A percentile compares a stretch with the other conserved stretches of the same genome.
These are phyloP conservation scores for Penicillium brasilianum DNA, from an alignment of 2,329 filamentous ascomycete genomes.

Conservation along the genomic window DNA sequence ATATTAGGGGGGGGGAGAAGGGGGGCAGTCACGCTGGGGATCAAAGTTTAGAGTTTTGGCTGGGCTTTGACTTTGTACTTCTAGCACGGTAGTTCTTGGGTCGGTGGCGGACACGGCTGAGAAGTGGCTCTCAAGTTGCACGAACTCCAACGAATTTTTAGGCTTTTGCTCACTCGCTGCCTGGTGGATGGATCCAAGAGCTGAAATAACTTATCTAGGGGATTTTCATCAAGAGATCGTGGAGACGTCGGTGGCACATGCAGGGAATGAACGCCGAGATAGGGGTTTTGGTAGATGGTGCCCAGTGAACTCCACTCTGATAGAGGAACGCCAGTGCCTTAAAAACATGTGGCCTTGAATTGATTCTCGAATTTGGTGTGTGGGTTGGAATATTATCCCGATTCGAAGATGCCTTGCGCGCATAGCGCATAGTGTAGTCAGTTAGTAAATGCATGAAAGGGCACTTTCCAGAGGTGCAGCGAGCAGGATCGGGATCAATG, in stretches of 20 bases:
- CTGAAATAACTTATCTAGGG: constrained; percentile 12
- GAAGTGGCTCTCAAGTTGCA: constrained; percentile 9
- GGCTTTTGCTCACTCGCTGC: constrained; percentile 5
- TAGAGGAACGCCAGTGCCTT: constrained; percentile 3
- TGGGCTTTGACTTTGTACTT: neutral
- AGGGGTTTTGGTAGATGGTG: neutral
- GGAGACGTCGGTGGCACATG: constrained; percentile 23
- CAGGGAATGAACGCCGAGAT: constrained; percentile 23
- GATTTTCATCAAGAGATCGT: constrained; percentile 20
- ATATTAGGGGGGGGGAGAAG: neutral
- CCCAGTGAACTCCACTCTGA: constrained; percentile 6
- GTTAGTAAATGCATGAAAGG: no score
- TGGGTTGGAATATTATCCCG: neutral
- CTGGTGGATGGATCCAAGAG: constrained; percentile 17
- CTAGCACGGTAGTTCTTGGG: constrained; percentile 1
- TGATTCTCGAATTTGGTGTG: neutral
- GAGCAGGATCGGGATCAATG: neutral
- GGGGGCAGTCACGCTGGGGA: constrained; percentile 2
- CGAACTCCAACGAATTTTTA: neutral
- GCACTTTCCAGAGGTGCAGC: neutral
- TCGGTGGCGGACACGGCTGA: constrained; percentile 23
- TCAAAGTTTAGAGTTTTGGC: constrained; percentile 21
- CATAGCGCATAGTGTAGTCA: no score
- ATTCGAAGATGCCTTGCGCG: neutral
- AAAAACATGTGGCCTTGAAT: neutral